Conservation (phyloP, 257 asterid species). For the Scutellaria galericulata region DNA sequence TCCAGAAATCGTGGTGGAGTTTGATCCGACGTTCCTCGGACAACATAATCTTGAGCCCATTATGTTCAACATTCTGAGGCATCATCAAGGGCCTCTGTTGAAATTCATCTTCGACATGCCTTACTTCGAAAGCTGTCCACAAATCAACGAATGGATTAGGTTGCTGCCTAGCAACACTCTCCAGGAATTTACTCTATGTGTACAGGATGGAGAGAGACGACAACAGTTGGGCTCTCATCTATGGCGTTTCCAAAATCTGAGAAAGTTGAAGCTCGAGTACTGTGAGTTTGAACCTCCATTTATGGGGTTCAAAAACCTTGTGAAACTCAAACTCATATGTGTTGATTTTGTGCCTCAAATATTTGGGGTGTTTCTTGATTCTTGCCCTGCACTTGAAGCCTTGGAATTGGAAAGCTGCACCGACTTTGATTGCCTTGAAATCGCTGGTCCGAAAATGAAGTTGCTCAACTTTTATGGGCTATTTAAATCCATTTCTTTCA, state of each 20-base stretch:
- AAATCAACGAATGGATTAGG: constrained; percentile 46
- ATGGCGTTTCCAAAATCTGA: constrained; percentile 42
- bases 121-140: constrained; percentile 37
- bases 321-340: constrained; percentile 42
- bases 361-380: constrained; percentile 41
- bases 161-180: constrained; percentile 42
- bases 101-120: constrained; percentile 48
- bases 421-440: constrained; percentile 46
- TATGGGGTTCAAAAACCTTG: constrained; percentile 48
- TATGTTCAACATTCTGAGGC: constrained; percentile 43
- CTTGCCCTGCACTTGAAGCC: constrained; percentile 44
- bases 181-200: constrained; percentile 47
- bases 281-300: constrained; percentile 46
- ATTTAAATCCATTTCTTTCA: constrained; percentile 44
- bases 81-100: constrained; percentile 49
- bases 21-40: constrained; percentile 42
- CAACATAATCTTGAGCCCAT: constrained; percentile 41
- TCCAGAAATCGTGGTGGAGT: constrained; percentile 47
- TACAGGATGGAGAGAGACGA: constrained; percentile 34
- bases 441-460: constrained; percentile 44
- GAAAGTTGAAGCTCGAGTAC: constrained; percentile 44
- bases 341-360: constrained; percentile 37
- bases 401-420: constrained; percentile 47
- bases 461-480: constrained; percentile 46
- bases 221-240: constrained; percentile 44